Percentiles rank a stretch among this genome's conserved stretches.
Conservation (phyloP, 129 eudicot species). For the Pulicaria dysenterica region DNA sequence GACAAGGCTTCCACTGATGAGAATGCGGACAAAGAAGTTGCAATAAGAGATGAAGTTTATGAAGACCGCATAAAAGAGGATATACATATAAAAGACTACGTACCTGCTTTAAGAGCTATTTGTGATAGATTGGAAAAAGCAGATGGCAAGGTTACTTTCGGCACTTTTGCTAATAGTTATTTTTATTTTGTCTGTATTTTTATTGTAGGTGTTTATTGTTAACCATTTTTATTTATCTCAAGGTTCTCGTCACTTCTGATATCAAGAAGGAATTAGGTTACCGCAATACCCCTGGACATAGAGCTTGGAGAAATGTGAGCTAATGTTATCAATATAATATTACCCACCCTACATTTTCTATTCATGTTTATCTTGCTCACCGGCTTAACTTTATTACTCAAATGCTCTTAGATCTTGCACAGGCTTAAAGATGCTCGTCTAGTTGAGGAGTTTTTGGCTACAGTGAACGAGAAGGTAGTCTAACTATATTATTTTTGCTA, state of each 20-base stretch:
- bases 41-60: conserved; percentile 37
- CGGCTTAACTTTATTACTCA: conserved; percentile 14
- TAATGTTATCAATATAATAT: neutral
- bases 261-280: conserved; percentile 77
- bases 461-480: conserved; percentile 61
- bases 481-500: conserved; percentile 8
- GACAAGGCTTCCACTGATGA: conserved; percentile 38
- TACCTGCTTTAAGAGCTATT: conserved; percentile 67
- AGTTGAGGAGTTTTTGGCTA: conserved; percentile 64
- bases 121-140: conserved; percentile 89
- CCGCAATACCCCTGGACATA: conserved; percentile 59
- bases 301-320: conserved; percentile 88
- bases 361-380: conserved; percentile 14
- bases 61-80: conserved; percentile 42
- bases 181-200: conserved; percentile 3
- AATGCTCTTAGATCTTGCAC: conserved; percentile 53
- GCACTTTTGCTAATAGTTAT: conserved; percentile 18
- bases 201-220: conserved; percentile 16
- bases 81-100: conserved; percentile 38
- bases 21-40: conserved; percentile 41
- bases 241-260: conserved; percentile 87
- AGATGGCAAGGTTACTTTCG: conserved; percentile 63
- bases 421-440: conserved; percentile 70
- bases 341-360: neutral
- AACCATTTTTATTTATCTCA: conserved; percentile 8